Conservation (phyloP, 1,139 yeast genomes). For the Meyerozyma guilliermondii region DNA sequence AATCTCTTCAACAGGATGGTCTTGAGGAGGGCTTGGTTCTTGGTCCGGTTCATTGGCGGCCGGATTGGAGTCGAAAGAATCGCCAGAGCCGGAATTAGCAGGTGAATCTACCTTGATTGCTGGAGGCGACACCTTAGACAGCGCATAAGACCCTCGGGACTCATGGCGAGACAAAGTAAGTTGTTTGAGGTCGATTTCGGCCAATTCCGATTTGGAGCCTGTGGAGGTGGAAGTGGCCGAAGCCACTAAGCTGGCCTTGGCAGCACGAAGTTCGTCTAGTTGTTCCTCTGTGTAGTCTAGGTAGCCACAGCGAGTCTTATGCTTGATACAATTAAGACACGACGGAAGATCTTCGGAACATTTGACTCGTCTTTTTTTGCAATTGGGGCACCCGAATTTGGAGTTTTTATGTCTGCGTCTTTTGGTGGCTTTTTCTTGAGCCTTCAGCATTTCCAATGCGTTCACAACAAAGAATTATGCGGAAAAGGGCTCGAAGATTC, state of each 20-base stretch:
- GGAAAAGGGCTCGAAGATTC: neutral
- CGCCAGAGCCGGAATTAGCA: neutral
- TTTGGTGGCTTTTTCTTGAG: conserved; percentile 11
- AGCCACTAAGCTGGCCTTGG: conserved; percentile 10
- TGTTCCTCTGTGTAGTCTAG: conserved; percentile 32
- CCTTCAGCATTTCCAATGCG: neutral
- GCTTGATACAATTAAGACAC: conserved; percentile 39
- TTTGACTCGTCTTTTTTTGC: conserved; percentile 41
- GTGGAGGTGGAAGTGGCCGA: neutral
- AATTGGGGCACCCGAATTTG: conserved; percentile 40
- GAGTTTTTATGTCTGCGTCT: conserved; percentile 12
- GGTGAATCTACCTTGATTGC: neutral
- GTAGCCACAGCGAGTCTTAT: conserved; percentile 38
- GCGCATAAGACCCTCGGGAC: neutral
- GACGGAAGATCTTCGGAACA: conserved; percentile 40
- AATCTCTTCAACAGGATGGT: neutral
- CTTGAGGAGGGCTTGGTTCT: neutral
- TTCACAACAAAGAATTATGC: neutral
- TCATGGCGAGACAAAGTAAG: neutral
- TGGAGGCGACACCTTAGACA: neutral
- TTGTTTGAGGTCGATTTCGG: neutral
- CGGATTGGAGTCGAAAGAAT: neutral
- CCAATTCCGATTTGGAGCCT: neutral
- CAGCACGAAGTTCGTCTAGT: conserved; percentile 23
- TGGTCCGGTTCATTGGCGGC: neutral